Evolutionary conservation across 441 rosid genomes (phyloP).

Genomic region (Pelargonium fulgidum): DNA sequence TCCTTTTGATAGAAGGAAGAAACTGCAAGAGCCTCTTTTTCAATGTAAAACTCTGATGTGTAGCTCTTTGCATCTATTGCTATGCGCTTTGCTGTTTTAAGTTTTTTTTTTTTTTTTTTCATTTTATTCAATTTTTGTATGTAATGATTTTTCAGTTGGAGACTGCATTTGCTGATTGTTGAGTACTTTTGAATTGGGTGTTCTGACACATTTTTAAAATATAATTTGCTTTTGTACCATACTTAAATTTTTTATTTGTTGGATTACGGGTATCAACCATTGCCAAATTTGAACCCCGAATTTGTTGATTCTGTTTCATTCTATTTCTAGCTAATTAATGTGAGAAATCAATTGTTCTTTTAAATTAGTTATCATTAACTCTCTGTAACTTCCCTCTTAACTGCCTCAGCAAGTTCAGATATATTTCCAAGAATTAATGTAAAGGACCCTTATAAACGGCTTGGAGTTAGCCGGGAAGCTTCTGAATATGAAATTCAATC

Average conservation of each 20-base stretch:
- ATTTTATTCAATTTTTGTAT: conserved; percentile 3
- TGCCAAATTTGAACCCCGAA: conserved; percentile 1
- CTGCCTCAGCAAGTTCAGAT: conserved; percentile 37
- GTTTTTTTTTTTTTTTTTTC: too few relatives aligned
- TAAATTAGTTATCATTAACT: background rate
- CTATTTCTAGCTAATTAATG: conserved; percentile 4
- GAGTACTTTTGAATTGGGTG: background rate
- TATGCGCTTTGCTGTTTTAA: background rate
- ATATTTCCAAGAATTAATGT: conserved; percentile 78
- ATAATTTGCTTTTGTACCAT: background rate
- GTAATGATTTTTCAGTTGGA: conserved; percentile 4
- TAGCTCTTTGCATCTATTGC: background rate
- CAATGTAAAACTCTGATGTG: background rate
- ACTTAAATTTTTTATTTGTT: background rate
- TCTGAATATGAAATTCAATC: conserved; percentile 92
- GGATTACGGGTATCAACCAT: background rate
- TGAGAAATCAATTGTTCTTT: background rate
- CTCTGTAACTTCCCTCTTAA: conserved; percentile 14
- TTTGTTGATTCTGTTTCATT: background rate
- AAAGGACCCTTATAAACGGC: conserved; percentile 80
- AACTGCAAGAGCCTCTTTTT: background rate
- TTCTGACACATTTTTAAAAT: background rate
- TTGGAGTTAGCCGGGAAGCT: conserved; percentile 89
- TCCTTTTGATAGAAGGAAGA: background rate
- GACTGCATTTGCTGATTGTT: background rate